Percentiles rank a stretch among this genome's conserved stretches.
These are phyloP conservation scores for Pseudogymnoascus sp. DNA, from an alignment of 2,329 filamentous ascomycete genomes.

Conservation along the genomic window DNA sequence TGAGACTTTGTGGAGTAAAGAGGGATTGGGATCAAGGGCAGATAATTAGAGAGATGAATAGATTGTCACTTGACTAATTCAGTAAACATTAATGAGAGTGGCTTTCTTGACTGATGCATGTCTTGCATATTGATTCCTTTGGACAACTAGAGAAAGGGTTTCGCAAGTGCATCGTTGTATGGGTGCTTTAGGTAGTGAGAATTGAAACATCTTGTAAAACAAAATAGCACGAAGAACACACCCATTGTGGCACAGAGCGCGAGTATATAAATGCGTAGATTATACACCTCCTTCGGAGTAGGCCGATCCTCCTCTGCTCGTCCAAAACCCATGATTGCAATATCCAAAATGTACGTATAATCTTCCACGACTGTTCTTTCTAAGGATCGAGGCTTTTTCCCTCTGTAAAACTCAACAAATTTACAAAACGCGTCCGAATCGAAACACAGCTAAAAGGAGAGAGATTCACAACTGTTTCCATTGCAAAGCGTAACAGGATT, in stretches of 20 bases:
- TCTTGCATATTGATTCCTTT: background rate
- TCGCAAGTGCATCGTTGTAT: background rate
- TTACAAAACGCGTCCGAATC: background rate
- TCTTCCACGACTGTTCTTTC: background rate
- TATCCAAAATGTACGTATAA: background rate
- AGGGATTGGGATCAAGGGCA: background rate
- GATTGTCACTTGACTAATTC: background rate
- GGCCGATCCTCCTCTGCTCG: slow-evolving; percentile 23
- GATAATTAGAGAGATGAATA: background rate
- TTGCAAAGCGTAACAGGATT: background rate
- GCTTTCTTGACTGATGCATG: background rate
- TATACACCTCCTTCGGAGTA: slow-evolving; percentile 22
- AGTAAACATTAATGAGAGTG: background rate
- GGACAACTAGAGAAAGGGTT: background rate
- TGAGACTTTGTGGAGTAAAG: background rate
- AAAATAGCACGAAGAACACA: background rate
- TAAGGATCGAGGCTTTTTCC: background rate
- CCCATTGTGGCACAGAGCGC: slow-evolving; percentile 13
- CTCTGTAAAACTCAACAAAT: background rate
- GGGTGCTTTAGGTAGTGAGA: background rate
- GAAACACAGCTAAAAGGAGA: background rate
- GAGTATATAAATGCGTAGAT: slow-evolving; percentile 20
- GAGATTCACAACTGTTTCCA: background rate
- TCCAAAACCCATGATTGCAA: background rate
- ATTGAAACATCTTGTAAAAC: background rate